Evolutionary conservation across 768 basidiomycete genomes (phyloP).

Genomic region (Cystobasidiopsis lactophilus): DNA sequence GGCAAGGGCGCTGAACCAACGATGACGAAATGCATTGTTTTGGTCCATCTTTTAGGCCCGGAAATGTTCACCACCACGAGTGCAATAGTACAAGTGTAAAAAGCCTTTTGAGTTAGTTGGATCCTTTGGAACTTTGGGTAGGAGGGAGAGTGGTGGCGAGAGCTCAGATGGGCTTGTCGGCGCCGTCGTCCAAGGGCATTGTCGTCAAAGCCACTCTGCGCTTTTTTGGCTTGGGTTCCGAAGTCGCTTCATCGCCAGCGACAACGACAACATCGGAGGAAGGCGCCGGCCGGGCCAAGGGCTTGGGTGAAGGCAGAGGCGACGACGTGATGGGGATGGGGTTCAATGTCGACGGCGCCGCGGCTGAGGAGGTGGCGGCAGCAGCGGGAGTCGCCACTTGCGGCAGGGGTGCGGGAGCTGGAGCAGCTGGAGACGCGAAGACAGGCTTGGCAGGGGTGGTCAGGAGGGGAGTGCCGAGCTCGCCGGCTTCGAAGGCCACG

Average conservation of each 20-base stretch:
- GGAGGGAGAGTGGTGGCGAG: neutral
- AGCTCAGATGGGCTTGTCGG: neutral
- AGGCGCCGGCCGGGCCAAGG: too few species aligned
- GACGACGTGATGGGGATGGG: too few species aligned
- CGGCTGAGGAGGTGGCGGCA: too few species aligned
- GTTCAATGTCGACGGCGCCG: too few species aligned
- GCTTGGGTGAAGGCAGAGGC: too few species aligned
- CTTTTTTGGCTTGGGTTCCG: neutral
- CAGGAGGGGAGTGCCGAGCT: slow-evolving; percentile 55
- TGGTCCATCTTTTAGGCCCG: too few species aligned
- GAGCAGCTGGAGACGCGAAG: neutral
- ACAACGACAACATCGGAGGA: too few species aligned
- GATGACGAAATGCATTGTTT: too few species aligned
- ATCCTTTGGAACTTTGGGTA: neutral
- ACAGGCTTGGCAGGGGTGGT: slow-evolving; percentile 27
- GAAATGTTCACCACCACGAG: too few species aligned
- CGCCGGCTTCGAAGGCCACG: slow-evolving; percentile 56
- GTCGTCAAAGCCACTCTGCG: neutral
- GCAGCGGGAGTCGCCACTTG: neutral
- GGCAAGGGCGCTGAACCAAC: too few species aligned
- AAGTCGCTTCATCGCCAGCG: neutral
- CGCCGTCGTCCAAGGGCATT: neutral
- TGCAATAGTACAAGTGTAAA: neutral
- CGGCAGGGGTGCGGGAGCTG: neutral
- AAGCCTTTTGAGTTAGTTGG: neutral